Evolutionary conservation across 2,329 filamentous ascomycete genomes (phyloP), one percentile per base, ranked within the genome.

Genomic region (Colletotrichum gigasporum): DNA sequence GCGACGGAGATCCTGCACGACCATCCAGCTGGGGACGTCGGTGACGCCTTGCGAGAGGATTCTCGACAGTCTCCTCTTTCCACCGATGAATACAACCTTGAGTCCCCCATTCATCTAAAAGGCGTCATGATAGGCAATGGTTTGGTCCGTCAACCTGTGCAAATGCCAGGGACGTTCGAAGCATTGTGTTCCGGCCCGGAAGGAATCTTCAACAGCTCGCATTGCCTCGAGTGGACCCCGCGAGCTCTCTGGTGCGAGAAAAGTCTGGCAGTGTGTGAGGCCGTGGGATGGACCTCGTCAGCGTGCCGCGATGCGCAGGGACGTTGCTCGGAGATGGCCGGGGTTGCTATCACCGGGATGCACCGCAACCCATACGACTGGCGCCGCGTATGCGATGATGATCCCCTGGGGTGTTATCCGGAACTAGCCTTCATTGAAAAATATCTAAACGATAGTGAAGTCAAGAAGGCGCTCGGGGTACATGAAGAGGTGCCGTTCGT

Each of bases 41-140:
- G 30, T 12, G 12, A 34, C 30, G 30, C 30, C 30, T 34, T 34
- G n/a, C n/a, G n/a, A n/a, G n/a, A n/a, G n/a, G n/a, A n/a, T n/a
- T n/a, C n/a, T n/a, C n/a, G n/a, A n/a, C n/a, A n/a, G n/a, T n/a
- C n/a, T n/a, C n/a, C n/a, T n/a, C 30, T 34, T 34, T 6, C 26
- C 22, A 26, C 22, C 18, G 12, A 14, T n/a, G 5, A 14, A 1
- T 2, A 24, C 30, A 14, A 14, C n/a, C 30, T 16, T 20, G 5
- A 3, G 16, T 9, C 9, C 18, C 47, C 9, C 14, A 53, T 53
- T 9, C 22, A 53, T 22, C n/a, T 53, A 18, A 58, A n/a, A 37
- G 55, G 55, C 5, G 28, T 58, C 14, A 48, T 58, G 34, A 51
- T 58, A 12, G 55, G 55, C 14, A 58, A 58, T 5, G 55, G 55